Evolutionary conservation across 1,139 yeast genomes (phyloP).

Genomic region (Scheffersomyces titani): DNA sequence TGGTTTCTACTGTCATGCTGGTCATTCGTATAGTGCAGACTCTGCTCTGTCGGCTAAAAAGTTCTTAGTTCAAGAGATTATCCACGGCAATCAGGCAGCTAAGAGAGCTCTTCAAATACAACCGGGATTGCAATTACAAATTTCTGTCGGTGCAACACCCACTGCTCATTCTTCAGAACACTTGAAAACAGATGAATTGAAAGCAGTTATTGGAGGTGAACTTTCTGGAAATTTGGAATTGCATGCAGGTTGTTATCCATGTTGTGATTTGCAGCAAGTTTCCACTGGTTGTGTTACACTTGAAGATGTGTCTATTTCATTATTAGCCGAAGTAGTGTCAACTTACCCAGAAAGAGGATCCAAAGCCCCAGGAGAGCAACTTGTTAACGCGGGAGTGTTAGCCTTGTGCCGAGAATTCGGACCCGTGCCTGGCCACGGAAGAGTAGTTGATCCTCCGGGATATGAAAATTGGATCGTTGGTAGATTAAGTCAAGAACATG

Average conservation of each 20-base stretch:
- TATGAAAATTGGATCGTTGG: conserved; percentile 57
- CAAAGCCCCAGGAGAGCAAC: conserved; percentile 55
- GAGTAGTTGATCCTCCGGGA: conserved; percentile 32
- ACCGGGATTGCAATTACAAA: conserved; percentile 31
- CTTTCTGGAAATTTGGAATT: conserved; percentile 58
- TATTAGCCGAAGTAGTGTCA: conserved; percentile 66
- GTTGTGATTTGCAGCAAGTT: conserved; percentile 74
- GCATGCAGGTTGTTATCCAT: conserved; percentile 81
- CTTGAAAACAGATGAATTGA: conserved; percentile 22
- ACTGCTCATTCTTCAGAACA: conserved; percentile 65
- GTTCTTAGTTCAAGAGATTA: conserved; percentile 55
- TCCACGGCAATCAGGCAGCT: conserved; percentile 58
- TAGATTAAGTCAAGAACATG: conserved; percentile 66
- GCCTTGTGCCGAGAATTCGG: conserved; percentile 68
- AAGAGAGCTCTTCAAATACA: conserved; percentile 30
- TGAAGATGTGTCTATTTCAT: conserved; percentile 54
- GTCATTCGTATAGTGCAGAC: conserved; percentile 64
- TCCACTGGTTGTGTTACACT: conserved; percentile 59
- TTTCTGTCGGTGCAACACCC: conserved; percentile 81
- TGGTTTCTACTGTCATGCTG: conserved; percentile 82
- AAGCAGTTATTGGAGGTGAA: conserved; percentile 21
- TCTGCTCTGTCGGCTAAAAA: conserved; percentile 48
- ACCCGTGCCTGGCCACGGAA: conserved; percentile 53
- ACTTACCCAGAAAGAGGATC: conserved; percentile 54
- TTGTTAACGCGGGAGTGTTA: conserved; percentile 73